phyloP scores from a whole-genome alignment of 306 rosid species.

The Vigna nakashimae region DNA sequence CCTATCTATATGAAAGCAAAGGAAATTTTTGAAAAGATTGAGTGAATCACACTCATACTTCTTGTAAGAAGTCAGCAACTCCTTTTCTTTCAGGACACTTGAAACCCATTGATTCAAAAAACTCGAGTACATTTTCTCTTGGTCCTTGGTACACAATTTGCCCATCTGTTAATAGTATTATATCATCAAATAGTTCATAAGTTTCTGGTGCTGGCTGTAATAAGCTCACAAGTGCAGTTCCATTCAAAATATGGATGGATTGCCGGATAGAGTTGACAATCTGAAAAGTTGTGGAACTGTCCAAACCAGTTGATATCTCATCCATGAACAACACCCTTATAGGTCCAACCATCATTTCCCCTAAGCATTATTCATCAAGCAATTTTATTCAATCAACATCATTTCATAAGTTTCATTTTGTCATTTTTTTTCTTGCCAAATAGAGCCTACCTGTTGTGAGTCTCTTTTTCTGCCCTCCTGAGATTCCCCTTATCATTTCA shows the following conservation, averaged over 20 bases:
- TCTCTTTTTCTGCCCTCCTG: slow-evolving; percentile 91
- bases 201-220: slow-evolving; percentile 68
- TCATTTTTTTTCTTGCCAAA: background rate
- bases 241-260: slow-evolving; percentile 70
- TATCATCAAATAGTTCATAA: slow-evolving; percentile 60
- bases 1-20: background rate
- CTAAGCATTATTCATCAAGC: slow-evolving; percentile 39
- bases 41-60: slow-evolving; percentile 35
- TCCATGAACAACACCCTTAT: slow-evolving; percentile 78
- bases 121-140: slow-evolving; percentile 60
- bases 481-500: slow-evolving; percentile 88
- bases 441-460: slow-evolving; percentile 78
- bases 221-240: slow-evolving; percentile 67
- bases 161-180: slow-evolving; percentile 69
- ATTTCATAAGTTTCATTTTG: background rate
- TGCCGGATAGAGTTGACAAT: slow-evolving; percentile 71
- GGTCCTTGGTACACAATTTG: slow-evolving; percentile 83
- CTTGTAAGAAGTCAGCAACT: slow-evolving; percentile 65
- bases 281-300: slow-evolving; percentile 89
- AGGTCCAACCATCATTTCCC: slow-evolving; percentile 91
- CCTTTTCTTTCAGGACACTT: slow-evolving; percentile 89
- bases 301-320: slow-evolving; percentile 86
- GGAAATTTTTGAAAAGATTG: background rate
- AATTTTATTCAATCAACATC: background rate
- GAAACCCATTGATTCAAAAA: slow-evolving; percentile 41